Conservation (phyloP, 306 rosid species). For the Sicyos edulis region DNA sequence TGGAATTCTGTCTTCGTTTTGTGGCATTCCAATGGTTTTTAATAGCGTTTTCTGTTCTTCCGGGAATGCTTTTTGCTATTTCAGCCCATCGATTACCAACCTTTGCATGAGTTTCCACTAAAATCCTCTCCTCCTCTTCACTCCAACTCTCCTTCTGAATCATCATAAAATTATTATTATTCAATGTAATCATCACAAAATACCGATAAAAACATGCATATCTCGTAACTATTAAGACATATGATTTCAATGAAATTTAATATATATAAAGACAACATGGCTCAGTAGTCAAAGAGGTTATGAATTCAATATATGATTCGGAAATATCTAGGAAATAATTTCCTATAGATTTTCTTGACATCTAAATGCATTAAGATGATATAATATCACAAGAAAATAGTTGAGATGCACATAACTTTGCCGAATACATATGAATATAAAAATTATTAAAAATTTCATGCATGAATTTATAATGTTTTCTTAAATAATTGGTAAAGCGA, state of each 20-base stretch:
- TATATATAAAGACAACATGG: no score
- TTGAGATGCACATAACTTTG: no score
- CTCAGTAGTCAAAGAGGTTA: no score
- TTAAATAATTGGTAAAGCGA: no score
- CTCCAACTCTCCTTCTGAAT: slow-evolving; percentile 72
- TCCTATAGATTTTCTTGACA: no score
- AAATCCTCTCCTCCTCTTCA: slow-evolving; percentile 63
- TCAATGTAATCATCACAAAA: not conserved
- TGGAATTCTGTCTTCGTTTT: slow-evolving; percentile 71
- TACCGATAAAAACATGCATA: not conserved
- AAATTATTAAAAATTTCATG: no score
- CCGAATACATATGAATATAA: no score
- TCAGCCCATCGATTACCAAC: slow-evolving; percentile 87
- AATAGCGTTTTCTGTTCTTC: slow-evolving; percentile 81
- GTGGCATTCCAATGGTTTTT: slow-evolving; percentile 98
- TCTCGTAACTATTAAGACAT: not conserved
- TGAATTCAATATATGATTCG: no score
- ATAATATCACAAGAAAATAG: no score
- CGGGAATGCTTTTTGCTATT: slow-evolving; percentile 65
- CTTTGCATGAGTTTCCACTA: slow-evolving; percentile 54
- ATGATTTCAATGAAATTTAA: not conserved
- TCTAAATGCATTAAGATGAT: no score
- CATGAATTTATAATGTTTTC: no score
- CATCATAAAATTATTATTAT: not conserved
- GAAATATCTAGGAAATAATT: no score